Conservation (phyloP, 108 stramenopile genomes). For the Cyclotella sp. region DNA sequence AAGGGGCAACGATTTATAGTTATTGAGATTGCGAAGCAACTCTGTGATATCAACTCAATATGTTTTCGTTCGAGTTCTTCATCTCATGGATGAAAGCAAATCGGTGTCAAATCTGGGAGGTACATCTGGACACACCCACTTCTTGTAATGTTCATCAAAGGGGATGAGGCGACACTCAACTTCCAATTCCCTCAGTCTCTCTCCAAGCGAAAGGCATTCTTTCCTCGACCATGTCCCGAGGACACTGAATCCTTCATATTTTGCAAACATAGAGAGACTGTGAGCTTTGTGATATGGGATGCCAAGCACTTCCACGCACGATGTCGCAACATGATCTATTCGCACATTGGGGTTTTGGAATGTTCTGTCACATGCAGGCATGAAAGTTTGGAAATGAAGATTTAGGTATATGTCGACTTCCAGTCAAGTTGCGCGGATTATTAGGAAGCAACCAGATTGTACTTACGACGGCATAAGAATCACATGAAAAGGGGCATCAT, state of each 20-base stretch:
- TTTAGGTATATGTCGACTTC: not conserved
- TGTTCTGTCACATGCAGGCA: slow-evolving; percentile 22
- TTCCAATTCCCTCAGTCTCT: slow-evolving; percentile 17
- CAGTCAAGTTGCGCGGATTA: no score
- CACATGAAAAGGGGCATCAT: slow-evolving; percentile 42
- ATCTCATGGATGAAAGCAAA: not conserved
- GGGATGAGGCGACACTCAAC: slow-evolving; percentile 41
- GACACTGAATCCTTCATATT: slow-evolving; percentile 36
- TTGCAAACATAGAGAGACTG: slow-evolving; percentile 37
- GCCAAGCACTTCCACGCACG: slow-evolving; percentile 21
- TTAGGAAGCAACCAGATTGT: no score
- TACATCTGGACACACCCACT: slow-evolving; percentile 2
- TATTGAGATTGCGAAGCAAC: no score
- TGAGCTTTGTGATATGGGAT: slow-evolving; percentile 25
- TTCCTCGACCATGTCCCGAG: slow-evolving; percentile 44
- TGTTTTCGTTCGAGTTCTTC: no score
- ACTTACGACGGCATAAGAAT: slow-evolving; percentile 52
- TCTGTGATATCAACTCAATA: no score
- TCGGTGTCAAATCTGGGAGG: not conserved
- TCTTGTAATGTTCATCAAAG: not conserved
- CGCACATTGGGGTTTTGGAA: slow-evolving; percentile 18
- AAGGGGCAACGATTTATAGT: no score
- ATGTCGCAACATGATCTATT: slow-evolving; percentile 31
- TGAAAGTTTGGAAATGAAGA: not conserved
- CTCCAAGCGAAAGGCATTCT: slow-evolving; percentile 35